Evolutionary conservation across 1,284 basidiomycete genomes (phyloP).

Genomic region (Ustanciosporium gigantosporum): DNA sequence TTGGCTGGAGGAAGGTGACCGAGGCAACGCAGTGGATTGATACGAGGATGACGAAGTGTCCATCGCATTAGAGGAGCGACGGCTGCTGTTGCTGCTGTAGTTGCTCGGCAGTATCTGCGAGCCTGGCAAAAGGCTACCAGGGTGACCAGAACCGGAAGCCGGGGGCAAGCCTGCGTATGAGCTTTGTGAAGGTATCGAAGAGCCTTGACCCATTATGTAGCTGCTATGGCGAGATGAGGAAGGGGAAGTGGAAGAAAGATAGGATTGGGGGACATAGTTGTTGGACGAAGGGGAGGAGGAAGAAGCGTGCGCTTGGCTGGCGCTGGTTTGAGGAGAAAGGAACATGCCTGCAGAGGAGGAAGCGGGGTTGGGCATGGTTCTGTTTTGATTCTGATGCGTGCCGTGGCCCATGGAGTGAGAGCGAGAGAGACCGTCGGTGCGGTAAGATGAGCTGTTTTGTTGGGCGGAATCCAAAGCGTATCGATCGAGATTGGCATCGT

Average conservation of each 20-base stretch:
- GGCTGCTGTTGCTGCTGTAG: slow-evolving; percentile 28
- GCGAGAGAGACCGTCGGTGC: slow-evolving; percentile 22
- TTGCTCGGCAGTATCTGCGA: slow-evolving; percentile 28
- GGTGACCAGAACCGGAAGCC: slow-evolving; percentile 11
- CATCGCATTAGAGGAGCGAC: slow-evolving; percentile 39
- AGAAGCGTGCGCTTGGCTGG: slow-evolving; percentile 6
- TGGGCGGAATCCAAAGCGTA: slow-evolving; percentile 23
- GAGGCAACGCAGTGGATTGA: not conserved
- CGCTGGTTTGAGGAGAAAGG: slow-evolving; percentile 23
- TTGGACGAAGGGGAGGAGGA: slow-evolving; percentile 5
- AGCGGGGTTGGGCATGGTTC: slow-evolving; percentile 11
- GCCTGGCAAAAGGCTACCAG: slow-evolving; percentile 19
- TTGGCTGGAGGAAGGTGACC: not conserved
- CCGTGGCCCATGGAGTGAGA: slow-evolving; percentile 39
- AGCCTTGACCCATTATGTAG: slow-evolving; percentile 18
- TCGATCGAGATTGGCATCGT: slow-evolving; percentile 5
- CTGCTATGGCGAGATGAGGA: slow-evolving; percentile 32
- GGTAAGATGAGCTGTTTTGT: slow-evolving; percentile 8
- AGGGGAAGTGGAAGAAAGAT: slow-evolving; percentile 21
- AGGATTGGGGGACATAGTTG: not conserved
- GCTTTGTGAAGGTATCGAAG: slow-evolving; percentile 9
- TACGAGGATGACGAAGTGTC: slow-evolving; percentile 30
- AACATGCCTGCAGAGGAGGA: slow-evolving; percentile 19
- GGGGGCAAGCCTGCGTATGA: slow-evolving; percentile 29
- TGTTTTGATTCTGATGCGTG: slow-evolving; percentile 14